These are phyloP conservation scores for Elsinoe ampelina DNA, from an alignment of 2,329 filamentous ascomycete species.

Conservation along the genomic window DNA sequence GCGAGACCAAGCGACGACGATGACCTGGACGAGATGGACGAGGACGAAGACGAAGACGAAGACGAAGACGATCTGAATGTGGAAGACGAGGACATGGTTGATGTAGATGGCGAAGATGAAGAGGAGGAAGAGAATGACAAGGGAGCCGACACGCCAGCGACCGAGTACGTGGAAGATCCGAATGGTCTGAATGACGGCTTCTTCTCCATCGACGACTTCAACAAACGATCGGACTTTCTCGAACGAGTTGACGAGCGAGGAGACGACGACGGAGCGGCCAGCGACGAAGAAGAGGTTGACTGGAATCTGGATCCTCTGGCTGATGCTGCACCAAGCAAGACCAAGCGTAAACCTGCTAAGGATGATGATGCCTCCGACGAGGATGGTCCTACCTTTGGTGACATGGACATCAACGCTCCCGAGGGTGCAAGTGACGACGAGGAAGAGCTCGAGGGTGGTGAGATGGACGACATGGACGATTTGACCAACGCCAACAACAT, in stretches of 20 bases:
- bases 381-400: slow-evolving; percentile 72
- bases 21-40: slow-evolving; percentile 39
- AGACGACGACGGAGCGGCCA: slow-evolving; percentile 64
- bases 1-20: slow-evolving; percentile 51
- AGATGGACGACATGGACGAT: slow-evolving; percentile 42
- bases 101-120: slow-evolving; percentile 29
- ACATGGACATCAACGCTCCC: slow-evolving; percentile 63
- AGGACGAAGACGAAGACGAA: slow-evolving; percentile 24
- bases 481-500: slow-evolving; percentile 74
- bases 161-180: slow-evolving; percentile 59
- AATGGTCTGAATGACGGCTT: slow-evolving; percentile 93
- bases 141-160: slow-evolving; percentile 40
- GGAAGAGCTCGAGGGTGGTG: slow-evolving; percentile 47
- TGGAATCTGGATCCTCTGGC: slow-evolving; percentile 72
- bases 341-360: slow-evolving; percentile 22
- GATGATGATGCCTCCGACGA: slow-evolving; percentile 53
- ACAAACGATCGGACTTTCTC: slow-evolving; percentile 80
- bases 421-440: slow-evolving; percentile 62
- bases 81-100: slow-evolving; percentile 32
- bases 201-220: slow-evolving; percentile 96
- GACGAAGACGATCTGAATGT: not conserved
- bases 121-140: slow-evolving; percentile 37
- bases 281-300: slow-evolving; percentile 79
- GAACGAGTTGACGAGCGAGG: slow-evolving; percentile 76
- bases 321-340: slow-evolving; percentile 25